Evolutionary conservation across 202 grass and related monocot species (phyloP).

Genomic region (Cymbopogon flexuosus): DNA sequence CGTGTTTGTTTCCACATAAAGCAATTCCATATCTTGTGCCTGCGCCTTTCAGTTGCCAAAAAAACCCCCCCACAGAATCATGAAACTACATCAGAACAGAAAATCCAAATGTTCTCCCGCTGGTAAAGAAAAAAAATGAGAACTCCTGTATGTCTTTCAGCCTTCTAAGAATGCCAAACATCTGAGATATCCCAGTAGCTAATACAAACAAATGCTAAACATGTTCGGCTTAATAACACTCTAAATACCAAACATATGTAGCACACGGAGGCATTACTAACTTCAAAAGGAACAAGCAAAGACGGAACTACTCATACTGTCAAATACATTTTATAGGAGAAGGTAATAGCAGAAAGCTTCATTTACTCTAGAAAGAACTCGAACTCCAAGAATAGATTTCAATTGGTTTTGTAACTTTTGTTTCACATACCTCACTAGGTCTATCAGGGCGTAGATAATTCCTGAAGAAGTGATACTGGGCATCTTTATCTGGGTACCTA

Average conservation of each 20-base stretch:
- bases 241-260: neutral
- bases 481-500: conserved; percentile 93
- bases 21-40: conserved; percentile 53
- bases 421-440: conserved; percentile 56
- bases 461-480: conserved; percentile 88
- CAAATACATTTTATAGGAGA: neutral
- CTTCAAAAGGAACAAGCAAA: conserved; percentile 18
- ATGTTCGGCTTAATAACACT: neutral
- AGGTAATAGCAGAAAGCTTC: neutral
- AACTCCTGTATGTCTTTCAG: neutral
- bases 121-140: neutral
- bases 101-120: neutral
- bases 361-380: conserved; percentile 5
- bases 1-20: conserved; percentile 88
- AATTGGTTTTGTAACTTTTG: conserved; percentile 8
- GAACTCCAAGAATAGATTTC: neutral
- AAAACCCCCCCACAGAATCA: neutral
- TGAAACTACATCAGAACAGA: neutral
- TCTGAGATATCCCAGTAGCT: neutral
- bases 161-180: neutral
- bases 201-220: neutral
- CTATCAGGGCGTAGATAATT: conserved; percentile 70
- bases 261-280: neutral
- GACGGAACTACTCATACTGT: neutral
- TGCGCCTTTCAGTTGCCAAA: conserved; percentile 36